Percentiles rank a stretch among this genome's conserved stretches.
Conservation (phyloP, 805 yeast genomes). For the Blastobotrys attinorum region DNA sequence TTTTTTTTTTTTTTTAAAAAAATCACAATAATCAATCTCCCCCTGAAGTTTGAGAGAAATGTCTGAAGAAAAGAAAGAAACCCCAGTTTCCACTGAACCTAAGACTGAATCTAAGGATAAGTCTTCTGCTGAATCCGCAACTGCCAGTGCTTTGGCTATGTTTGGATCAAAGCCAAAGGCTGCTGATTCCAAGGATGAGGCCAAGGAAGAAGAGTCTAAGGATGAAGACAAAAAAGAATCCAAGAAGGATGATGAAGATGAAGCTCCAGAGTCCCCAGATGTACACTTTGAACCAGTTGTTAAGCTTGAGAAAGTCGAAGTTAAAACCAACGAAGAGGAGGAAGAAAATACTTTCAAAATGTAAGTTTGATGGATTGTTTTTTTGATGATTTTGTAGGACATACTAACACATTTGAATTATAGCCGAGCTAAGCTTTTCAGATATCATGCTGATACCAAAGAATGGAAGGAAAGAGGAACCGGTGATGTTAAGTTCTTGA, state of each 20-base stretch:
- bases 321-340: conserved; percentile 89
- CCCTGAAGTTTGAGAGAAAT: background rate
- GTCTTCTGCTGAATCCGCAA: conserved; percentile 13
- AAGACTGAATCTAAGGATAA: conserved; percentile 8
- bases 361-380: too few species aligned
- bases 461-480: conserved; percentile 99
- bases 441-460: conserved; percentile 71
- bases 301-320: conserved; percentile 90
- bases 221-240: conserved; percentile 35
- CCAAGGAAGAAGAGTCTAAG: conserved; percentile 38
- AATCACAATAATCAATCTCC: background rate
- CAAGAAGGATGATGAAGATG: conserved; percentile 42
- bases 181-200: conserved; percentile 30
- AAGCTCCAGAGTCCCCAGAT: conserved; percentile 62
- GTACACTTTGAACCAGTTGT: conserved; percentile 97
- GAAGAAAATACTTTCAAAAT: conserved; percentile 79
- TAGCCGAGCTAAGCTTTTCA: conserved; percentile 82
- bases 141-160: conserved; percentile 79
- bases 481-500: conserved; percentile 92
- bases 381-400: background rate
- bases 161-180: conserved; percentile 84
- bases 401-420: background rate
- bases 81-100: conserved; percentile 10
- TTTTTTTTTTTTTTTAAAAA: too few species aligned
- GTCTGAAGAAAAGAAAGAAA: conserved; percentile 11